Conservation (phyloP, 2,329 filamentous ascomycete species). For the Microcyclosporella mali region DNA sequence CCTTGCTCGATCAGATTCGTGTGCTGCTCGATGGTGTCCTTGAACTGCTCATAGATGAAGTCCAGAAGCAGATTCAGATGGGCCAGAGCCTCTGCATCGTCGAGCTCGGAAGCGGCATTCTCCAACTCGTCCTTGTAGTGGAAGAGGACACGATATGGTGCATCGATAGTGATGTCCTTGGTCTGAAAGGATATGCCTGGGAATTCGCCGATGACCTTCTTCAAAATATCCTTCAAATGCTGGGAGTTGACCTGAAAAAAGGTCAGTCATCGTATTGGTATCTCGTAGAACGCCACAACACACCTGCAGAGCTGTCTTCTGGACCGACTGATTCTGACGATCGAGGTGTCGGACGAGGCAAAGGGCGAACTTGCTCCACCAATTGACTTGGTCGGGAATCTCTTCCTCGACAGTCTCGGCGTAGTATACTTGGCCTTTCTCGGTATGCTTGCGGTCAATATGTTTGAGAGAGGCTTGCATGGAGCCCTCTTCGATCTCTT, state of each 20-base stretch:
- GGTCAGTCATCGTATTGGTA: neutral
- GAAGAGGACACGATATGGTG: conserved; percentile 25
- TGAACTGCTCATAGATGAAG: conserved; percentile 25
- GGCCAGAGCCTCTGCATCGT: conserved; percentile 25
- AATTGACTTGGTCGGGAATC: conserved; percentile 7
- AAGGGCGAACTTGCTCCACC: conserved; percentile 23
- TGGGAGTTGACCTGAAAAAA: conserved; percentile 23
- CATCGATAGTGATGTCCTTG: conserved; percentile 26
- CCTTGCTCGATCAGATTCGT: conserved; percentile 25
- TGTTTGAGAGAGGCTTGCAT: conserved; percentile 24
- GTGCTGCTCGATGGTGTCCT: conserved; percentile 28
- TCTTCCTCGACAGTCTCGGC: conserved; percentile 23
- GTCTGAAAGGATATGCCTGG: conserved; percentile 28
- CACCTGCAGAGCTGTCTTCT: conserved; percentile 19
- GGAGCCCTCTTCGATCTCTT: conserved; percentile 24
- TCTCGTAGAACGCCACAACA: neutral
- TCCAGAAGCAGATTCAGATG: conserved; percentile 31
- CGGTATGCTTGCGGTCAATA: conserved; percentile 25
- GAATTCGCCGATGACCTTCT: conserved; percentile 20
- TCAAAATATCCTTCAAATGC: conserved; percentile 27
- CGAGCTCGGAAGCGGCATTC: conserved; percentile 15
- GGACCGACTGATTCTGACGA: conserved; percentile 13
- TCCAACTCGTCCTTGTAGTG: conserved; percentile 27
- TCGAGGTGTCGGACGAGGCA: conserved; percentile 18
- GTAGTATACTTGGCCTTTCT: conserved; percentile 24